These are phyloP conservation scores for Chlorella ohadii DNA, from an alignment of 139 green algal species.

Conservation along the genomic window DNA sequence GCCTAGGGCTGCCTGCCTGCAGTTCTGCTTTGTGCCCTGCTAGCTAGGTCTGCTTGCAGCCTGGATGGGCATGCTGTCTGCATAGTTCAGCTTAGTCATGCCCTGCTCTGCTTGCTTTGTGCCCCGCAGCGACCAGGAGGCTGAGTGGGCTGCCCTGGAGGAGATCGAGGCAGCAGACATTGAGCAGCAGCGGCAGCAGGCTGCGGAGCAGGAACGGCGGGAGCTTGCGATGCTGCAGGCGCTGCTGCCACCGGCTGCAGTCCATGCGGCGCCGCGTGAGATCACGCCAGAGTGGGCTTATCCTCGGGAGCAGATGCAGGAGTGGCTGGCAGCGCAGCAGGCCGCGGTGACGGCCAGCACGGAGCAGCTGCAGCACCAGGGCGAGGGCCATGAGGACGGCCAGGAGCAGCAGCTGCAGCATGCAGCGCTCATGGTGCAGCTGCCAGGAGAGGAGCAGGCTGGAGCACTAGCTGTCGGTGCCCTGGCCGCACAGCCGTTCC, in stretches of 20 bases:
- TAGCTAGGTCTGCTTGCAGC: background rate
- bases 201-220: background rate
- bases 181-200: constrained; percentile 2
- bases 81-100: background rate
- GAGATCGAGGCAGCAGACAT: background rate
- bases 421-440: background rate
- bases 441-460: background rate
- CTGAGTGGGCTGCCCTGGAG: constrained; percentile 7
- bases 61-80: background rate
- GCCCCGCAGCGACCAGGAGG: constrained; percentile 17
- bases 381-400: no score
- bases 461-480: background rate
- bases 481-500: background rate
- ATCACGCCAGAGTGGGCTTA: background rate
- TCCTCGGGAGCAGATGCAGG: no score
- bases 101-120: background rate
- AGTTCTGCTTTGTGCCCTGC: background rate
- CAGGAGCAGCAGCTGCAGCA: background rate
- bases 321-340: background rate
- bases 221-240: background rate
- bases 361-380: background rate
- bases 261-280: background rate
- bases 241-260: background rate
- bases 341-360: background rate
- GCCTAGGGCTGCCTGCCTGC: background rate